Evolutionary conservation across 345 rosid genomes (phyloP).

Genomic region (Citrus reticulata): DNA sequence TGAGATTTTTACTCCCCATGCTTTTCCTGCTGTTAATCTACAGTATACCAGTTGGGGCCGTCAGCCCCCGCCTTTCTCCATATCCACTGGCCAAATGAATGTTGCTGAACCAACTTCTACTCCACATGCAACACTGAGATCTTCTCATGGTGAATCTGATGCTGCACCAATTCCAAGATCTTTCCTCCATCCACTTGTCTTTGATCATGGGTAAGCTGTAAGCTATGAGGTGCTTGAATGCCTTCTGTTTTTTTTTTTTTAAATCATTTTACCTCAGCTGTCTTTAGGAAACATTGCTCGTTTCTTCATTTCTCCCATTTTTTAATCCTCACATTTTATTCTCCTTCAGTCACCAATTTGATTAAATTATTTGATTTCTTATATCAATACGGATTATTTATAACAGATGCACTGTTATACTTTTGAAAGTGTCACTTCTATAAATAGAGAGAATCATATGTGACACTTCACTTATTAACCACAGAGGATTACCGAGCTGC

Average conservation of each 20-base stretch:
- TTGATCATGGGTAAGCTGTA: conserved; percentile 50
- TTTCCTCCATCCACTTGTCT: conserved; percentile 40
- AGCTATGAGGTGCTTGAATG: not conserved
- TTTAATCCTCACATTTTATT: not conserved
- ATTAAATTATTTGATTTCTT: not conserved
- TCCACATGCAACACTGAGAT: conserved; percentile 35
- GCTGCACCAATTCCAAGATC: conserved; percentile 25
- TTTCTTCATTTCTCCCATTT: not conserved
- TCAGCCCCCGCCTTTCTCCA: conserved; percentile 38
- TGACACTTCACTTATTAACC: not conserved
- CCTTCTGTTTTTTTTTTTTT: not conserved
- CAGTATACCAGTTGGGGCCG: conserved; percentile 48
- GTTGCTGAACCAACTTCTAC: conserved; percentile 40
- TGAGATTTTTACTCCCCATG: conserved; percentile 45
- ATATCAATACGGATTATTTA: not conserved
- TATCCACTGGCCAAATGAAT: conserved; percentile 34
- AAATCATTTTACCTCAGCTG: no score
- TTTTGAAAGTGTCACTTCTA: not conserved
- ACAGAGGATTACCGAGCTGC: not conserved
- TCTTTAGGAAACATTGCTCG: not conserved
- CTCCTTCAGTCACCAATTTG: not conserved
- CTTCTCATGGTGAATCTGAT: conserved; percentile 40
- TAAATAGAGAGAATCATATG: not conserved
- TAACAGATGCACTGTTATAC: not conserved
- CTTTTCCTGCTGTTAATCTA: conserved; percentile 42